These are phyloP conservation scores for Exophiala phaeomuriformis DNA, from an alignment of 2,329 filamentous ascomycete species.

Conservation along the genomic window DNA sequence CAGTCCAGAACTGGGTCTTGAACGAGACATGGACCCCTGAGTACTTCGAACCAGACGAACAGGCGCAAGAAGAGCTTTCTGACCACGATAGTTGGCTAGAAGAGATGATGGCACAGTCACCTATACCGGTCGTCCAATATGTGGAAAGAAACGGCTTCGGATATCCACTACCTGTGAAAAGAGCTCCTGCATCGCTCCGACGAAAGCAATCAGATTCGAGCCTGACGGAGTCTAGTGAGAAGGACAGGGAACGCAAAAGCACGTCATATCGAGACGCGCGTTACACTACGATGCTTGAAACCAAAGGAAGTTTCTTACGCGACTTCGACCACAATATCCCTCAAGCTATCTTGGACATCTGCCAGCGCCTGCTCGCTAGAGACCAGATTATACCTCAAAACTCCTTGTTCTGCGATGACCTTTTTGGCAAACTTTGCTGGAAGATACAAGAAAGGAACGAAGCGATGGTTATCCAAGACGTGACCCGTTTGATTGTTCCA, in stretches of 20 bases:
- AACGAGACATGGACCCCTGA: slow-evolving; percentile 8
- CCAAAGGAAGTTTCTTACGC: slow-evolving; percentile 25
- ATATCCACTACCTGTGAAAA: slow-evolving; percentile 2
- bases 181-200: slow-evolving; percentile 2
- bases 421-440: slow-evolving; percentile 31
- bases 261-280: slow-evolving; percentile 19
- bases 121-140: slow-evolving; percentile 5
- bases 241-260: slow-evolving; percentile 21
- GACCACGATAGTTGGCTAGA: slow-evolving; percentile 11
- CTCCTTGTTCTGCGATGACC: slow-evolving; percentile 32
- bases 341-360: slow-evolving; percentile 11
- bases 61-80: slow-evolving; percentile 2
- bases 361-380: slow-evolving; percentile 5
- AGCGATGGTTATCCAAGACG: slow-evolving; percentile 33
- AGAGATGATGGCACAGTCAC: slow-evolving; percentile 1
- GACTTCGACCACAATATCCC: slow-evolving; percentile 2
- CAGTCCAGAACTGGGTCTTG: slow-evolving; percentile 1
- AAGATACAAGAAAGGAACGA: slow-evolving; percentile 32
- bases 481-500: slow-evolving; percentile 33
- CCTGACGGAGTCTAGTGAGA: slow-evolving; percentile 20
- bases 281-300: slow-evolving; percentile 15
- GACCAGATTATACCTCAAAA: slow-evolving; percentile 16
- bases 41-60: slow-evolving; percentile 7
- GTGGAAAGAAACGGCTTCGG: neutral
- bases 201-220: slow-evolving; percentile 20